Base-by-base conservation (phyloP, 345 rosid genomes). In the Stellera chamaejasme region DNA sequence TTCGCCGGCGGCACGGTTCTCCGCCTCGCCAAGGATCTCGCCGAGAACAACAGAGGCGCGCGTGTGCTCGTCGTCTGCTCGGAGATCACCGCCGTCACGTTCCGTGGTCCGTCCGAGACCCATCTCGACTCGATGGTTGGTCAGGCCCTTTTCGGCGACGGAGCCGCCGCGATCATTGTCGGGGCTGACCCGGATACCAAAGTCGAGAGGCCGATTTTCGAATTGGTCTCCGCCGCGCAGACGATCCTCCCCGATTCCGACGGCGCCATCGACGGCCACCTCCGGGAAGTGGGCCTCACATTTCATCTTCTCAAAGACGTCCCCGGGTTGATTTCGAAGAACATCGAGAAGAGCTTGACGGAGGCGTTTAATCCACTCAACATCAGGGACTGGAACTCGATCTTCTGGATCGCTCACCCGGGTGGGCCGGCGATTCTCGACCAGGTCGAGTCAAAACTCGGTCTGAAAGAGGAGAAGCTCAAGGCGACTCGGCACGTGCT, bases 341-440 rank as follows among this genome's bases (percentile, higher is more conserved):
- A 56, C n/a, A 10, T 56, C n/a, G 60, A 56, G 10, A 56, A 56
- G 15, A 56, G 60, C 13, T 15, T 56, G 15, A 41, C 23, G 0
- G 78, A 77, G 56, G 76, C 76, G 10, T 70, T 77, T 56, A 10
- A 62, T 15, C 76, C 78, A 0, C 23, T 71, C 55, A 76, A 76
- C 19, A 74, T 73, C 54, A 49, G 69, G 2, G 82, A 77, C 39
- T 74, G 76, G 78, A 74, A 77, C 78, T 77, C 82, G 6, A 36
- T 77, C 27, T 74, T 73, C 52, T 74, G 67, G 74, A 66, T 71
- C 3, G 78, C 71, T 11, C 82, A 77, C 51, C 79, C 79, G 0
- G 82, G 82, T 44, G 82, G 79, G 0, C 79, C 79, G 0, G 76
- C 79, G 2, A 73, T 77, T 46, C 52, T 77, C 0, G 79, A 77